Conservation (phyloP, 176 grass and related monocot species). For the Eleusine coracana region DNA sequence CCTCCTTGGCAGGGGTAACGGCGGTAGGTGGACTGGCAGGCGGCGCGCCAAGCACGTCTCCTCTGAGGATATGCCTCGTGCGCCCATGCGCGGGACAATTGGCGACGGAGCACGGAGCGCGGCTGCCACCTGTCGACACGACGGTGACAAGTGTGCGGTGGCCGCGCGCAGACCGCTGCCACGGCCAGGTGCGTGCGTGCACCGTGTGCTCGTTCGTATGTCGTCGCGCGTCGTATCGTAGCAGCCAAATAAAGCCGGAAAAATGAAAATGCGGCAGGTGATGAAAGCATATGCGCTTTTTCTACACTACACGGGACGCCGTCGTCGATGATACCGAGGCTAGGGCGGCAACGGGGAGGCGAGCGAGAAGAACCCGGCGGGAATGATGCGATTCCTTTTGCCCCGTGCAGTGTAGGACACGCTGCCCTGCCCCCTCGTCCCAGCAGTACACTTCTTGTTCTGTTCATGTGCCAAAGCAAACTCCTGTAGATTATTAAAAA, state of each 20-base stretch:
- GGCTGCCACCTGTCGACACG: background rate
- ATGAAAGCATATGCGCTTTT: background rate
- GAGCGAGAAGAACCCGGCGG: background rate
- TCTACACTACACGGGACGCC: background rate
- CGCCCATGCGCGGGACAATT: background rate
- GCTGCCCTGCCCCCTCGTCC: too few species aligned
- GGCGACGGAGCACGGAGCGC: background rate
- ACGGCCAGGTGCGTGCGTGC: too few species aligned
- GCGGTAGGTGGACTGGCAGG: background rate
- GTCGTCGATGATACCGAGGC: constrained; percentile 41
- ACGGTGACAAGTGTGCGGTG: constrained; percentile 15
- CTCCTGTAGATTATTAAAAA: too few species aligned
- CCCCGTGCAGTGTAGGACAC: constrained; percentile 33
- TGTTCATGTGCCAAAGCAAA: background rate
- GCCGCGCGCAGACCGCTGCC: background rate
- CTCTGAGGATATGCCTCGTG: background rate
- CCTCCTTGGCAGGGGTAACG: too few species aligned
- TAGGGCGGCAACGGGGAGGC: background rate
- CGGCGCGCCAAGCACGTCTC: constrained; percentile 14
- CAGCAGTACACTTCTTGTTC: background rate
- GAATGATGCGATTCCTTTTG: constrained; percentile 1
- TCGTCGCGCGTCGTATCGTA: too few species aligned
- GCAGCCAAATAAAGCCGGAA: background rate
- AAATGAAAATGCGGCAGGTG: too few species aligned
- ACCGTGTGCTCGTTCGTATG: background rate